Evolutionary conservation across 176 grass and related monocot species (phyloP).

Genomic region (Oryza australiensis): DNA sequence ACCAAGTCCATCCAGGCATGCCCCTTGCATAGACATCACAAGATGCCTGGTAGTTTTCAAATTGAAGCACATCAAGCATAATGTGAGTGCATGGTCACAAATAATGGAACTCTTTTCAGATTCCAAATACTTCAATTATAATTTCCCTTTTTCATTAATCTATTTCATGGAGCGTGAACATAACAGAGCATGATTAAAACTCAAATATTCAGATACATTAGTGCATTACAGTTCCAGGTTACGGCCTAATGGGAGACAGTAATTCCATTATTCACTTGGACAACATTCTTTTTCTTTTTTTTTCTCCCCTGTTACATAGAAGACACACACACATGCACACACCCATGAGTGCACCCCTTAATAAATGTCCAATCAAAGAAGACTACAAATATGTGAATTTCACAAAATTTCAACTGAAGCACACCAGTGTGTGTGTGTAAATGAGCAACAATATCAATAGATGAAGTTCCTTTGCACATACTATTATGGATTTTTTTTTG

Average conservation of each 20-base stretch:
- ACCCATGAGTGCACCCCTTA: not conserved
- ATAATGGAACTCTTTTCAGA: not conserved
- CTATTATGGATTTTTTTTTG: not conserved
- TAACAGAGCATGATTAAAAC: constrained; percentile 10
- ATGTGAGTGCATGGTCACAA: constrained; percentile 30
- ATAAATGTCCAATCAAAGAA: not conserved
- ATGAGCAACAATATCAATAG: not conserved
- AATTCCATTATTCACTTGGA: constrained; percentile 5
- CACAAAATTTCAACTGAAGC: not conserved
- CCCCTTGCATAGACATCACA: constrained; percentile 96
- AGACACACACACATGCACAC: not conserved
- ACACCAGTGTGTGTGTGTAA: not conserved
- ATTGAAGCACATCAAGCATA: constrained; percentile 27
- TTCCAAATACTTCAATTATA: constrained; percentile 13
- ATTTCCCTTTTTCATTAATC: not conserved
- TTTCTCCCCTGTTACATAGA: not conserved
- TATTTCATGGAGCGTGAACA: not conserved
- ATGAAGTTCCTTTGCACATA: not conserved
- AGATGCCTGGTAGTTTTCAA: constrained; percentile 71
- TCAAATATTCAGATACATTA: not conserved
- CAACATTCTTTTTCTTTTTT: not conserved
- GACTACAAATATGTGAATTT: not conserved
- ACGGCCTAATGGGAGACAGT: not conserved
- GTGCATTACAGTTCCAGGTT: not conserved
- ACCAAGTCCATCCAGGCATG: constrained; percentile 81